Evolutionary conservation across 192 early-diverging fungal genomes (phyloP), one percentile per base, ranked within the genome.

Genomic region (Umbelopsis ramanniana): DNA sequence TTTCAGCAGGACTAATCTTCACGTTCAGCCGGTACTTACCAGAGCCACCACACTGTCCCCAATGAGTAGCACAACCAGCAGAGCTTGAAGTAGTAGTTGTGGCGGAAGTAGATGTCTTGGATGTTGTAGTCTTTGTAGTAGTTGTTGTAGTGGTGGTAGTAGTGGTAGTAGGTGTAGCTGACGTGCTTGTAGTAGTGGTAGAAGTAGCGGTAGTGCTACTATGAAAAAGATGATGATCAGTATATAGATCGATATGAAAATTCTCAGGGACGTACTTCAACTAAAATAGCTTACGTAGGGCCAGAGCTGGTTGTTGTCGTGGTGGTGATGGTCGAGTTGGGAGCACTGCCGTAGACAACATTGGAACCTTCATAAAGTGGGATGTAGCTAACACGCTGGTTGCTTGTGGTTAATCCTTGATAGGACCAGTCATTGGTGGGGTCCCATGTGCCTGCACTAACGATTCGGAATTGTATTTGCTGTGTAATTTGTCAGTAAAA

Each of bases 381-480:
- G 14, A 63, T 63, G 57, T 63, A 23, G 26, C 1, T 21, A 6
- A 63, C 57, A 11, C 57, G 26, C 24, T 63, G 57, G 57, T 63
- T 63, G 57, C 22, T 26, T 26, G 57, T 63, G 0, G 57, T 63
- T 22, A 63, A 38, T 14, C 57, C 57, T 63, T 63, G 57, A 33
- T 63, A 63, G 0, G 57, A 63, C 57, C 57, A 63, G 37, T 63
- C 57, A 17, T 63, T 63, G 6, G 57, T 29, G 6, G 57, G 57
- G 22, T 38, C 57, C 57, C 57, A 63, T 21, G 57, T 63, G n/a
- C 57, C 26, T 37, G 57, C n/a, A 22, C 57, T 63, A 6, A 63
- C 23, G 17, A 63, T 63, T 63, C 57, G 12, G 24, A 63, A 22
- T 63, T 38, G 57, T 6, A 63, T 63, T 63, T 63, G 57, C 57